A percentile compares a stretch with the other conserved stretches of the same genome.
Evolutionary conservation across 108 stramenopile genomes (phyloP).

Genomic region (Nitzschia sp.): DNA sequence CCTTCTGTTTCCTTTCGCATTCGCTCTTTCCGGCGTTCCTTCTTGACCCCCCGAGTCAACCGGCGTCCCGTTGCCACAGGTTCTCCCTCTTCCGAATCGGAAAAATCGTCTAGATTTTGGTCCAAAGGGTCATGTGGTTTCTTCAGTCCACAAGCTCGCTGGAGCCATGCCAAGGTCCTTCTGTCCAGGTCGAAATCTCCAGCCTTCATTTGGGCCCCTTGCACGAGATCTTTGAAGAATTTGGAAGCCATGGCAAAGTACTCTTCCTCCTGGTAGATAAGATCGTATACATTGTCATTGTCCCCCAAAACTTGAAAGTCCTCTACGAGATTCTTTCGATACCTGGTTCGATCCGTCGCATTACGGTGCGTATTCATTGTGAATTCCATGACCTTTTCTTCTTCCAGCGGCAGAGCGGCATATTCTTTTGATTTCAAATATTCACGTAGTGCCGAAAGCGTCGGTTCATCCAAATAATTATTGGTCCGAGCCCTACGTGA

Average conservation of each 20-base stretch:
- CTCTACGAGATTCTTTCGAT: conserved; percentile 8
- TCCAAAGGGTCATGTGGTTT: conserved; percentile 15
- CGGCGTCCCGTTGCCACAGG: conserved; percentile 9
- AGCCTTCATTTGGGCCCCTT: conserved; percentile 4
- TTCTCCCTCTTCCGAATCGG: conserved; percentile 6
- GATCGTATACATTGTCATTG: conserved; percentile 15
- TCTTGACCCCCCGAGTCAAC: conserved; percentile 24
- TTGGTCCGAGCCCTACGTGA: too few relatives aligned
- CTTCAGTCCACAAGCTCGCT: conserved; percentile 29
- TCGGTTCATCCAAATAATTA: neutral
- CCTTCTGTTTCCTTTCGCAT: conserved; percentile 19
- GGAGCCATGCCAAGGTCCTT: conserved; percentile 28
- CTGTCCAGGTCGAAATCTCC: conserved; percentile 3
- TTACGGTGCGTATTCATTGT: conserved; percentile 11
- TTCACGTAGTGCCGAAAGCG: neutral
- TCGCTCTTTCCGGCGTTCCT: conserved; percentile 19
- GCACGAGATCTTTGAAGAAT: conserved; percentile 14
- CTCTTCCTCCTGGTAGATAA: conserved; percentile 31
- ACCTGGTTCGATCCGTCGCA: conserved; percentile 15
- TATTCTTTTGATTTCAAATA: conserved; percentile 2
- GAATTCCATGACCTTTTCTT: conserved; percentile 3
- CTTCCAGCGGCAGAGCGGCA: neutral
- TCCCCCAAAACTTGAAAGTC: neutral
- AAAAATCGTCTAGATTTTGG: conserved; percentile 5
- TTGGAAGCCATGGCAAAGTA: conserved; percentile 20